Evolutionary conservation across 2,329 filamentous ascomycete genomes (phyloP), one percentile per base, ranked within the genome.

Genomic region (Beauveria medogensis): DNA sequence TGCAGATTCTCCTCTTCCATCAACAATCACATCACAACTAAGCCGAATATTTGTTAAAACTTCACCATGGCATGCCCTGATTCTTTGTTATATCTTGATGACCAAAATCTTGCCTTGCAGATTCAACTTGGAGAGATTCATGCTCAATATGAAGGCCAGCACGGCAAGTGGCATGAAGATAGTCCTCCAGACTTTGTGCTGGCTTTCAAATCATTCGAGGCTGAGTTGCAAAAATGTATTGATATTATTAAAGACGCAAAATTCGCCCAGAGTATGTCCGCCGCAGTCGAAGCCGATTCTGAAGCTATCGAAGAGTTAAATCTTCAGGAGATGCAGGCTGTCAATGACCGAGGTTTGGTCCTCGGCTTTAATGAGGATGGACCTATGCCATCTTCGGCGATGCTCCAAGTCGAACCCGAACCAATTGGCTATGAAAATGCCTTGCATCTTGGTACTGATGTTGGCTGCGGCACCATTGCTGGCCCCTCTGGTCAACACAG

Each of bases 251-350:
- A 58, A 37, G 62, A 63, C 28, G 24, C 34, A n/a, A 63, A 41
- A 55, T 48, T 63, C 20, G 62, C 58, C 18, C 58, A 63, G 5
- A 63, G 58, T 50, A 58, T 63, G 40, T 59, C 58, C n/a, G 46
- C 50, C 37, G 62, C 62, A n/a, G 53, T 63, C 28, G 62, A 61
- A 22, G 53, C 58, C 37, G 62, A 63, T 44, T 54, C 52, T 37
- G 37, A 26, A 16, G 53, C 50, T 44, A 63, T 63, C 34, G 57
- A 56, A 30, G 22, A 57, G 26, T 22, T 47, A 14, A 26, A 16
- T 46, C 26, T 28, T 22, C 51, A 63, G 37, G 60, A 62, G 55
- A 40, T 20, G 12, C 47, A 54, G 12, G 18, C 48, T 48, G 26
- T 46, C 47, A 48, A 44, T 44, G 41, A n/a, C 41, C 20, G 26